A percentile compares a stretch with the other conserved stretches of the same genome.
Conservation (phyloP, 2,329 filamentous ascomycete species). For the Penicillium sp. region DNA sequence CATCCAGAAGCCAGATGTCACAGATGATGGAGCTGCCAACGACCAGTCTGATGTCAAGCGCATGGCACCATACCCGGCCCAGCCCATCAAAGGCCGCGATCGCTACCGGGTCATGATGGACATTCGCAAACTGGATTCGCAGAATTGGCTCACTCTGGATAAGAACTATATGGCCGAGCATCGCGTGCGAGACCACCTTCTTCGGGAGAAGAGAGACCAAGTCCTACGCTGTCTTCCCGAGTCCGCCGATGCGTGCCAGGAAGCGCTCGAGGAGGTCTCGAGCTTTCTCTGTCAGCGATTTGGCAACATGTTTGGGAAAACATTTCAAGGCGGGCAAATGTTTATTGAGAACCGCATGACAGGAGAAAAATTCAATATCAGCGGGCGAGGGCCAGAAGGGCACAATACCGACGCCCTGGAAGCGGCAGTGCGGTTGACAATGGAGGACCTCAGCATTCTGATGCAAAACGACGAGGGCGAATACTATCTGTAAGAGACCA, state of each 20-base stretch:
- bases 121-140: constrained; percentile 45
- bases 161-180: constrained; percentile 47
- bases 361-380: constrained; percentile 44
- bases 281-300: constrained; percentile 47
- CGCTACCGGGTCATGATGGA: constrained; percentile 49
- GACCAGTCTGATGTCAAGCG: constrained; percentile 29
- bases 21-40: constrained; percentile 2
- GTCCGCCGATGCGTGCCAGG: constrained; percentile 47
- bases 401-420: constrained; percentile 48
- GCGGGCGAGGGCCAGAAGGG: constrained; percentile 22
- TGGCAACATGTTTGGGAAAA: constrained; percentile 44
- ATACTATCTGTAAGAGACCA: constrained; percentile 46
- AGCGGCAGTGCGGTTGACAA: constrained; percentile 49
- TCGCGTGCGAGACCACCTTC: constrained; percentile 41
- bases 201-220: constrained; percentile 38
- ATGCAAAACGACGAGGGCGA: constrained; percentile 46
- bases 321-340: constrained; percentile 23
- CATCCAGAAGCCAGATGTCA: constrained; percentile 2
- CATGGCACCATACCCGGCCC: constrained; percentile 38
- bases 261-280: constrained; percentile 48
- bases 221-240: constrained; percentile 49
- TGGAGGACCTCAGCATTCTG: constrained; percentile 54
- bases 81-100: constrained; percentile 40
- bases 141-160: constrained; percentile 52
- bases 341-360: constrained; percentile 46